Evolutionary conservation across 208 protist species (phyloP).

Genomic region (Blechomonas ayalai): DNA sequence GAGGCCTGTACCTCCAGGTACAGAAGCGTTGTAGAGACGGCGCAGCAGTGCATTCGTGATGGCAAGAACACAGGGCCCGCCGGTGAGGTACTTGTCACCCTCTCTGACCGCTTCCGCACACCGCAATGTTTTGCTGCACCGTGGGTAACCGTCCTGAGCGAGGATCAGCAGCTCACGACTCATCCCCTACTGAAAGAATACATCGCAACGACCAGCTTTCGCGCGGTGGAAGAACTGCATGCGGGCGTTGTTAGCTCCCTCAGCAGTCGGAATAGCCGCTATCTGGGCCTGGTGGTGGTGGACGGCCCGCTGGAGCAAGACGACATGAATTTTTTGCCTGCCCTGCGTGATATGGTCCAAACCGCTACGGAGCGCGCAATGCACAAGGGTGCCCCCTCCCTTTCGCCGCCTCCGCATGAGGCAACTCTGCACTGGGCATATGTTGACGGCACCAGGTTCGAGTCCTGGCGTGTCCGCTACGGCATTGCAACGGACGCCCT

Average conservation of each 20-base stretch:
- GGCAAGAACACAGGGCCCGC: slow-evolving; percentile 33
- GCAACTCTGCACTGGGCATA: no score
- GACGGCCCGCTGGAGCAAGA: slow-evolving; percentile 18
- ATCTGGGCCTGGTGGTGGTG: slow-evolving; percentile 58
- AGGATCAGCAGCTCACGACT: slow-evolving; percentile 2
- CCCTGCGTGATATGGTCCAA: slow-evolving; percentile 67
- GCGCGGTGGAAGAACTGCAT: slow-evolving; percentile 60
- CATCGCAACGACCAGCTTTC: slow-evolving; percentile 51
- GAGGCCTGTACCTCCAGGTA: slow-evolving; percentile 20
- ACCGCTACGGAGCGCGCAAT: slow-evolving; percentile 21
- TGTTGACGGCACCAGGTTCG: slow-evolving; percentile 33
- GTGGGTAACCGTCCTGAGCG: slow-evolving; percentile 24
- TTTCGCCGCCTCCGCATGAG: no score
- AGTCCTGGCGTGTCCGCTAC: slow-evolving; percentile 57
- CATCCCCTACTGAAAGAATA: slow-evolving; percentile 34
- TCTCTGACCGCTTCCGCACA: slow-evolving; percentile 46
- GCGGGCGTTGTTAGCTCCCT: slow-evolving; percentile 38
- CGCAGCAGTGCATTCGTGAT: slow-evolving; percentile 23
- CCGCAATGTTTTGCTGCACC: slow-evolving; percentile 58
- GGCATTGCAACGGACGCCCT: slow-evolving; percentile 39
- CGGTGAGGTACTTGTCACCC: slow-evolving; percentile 55
- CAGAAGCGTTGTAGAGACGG: slow-evolving; percentile 29
- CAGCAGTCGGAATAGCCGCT: slow-evolving; percentile 29
- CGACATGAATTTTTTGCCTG: slow-evolving; percentile 54
- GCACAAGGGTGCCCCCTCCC: slow-evolving; percentile 16